Percentiles rank a stretch among this genome's conserved stretches.
Evolutionary conservation across 345 rosid genomes (phyloP).

Genomic region (Orychophragmus violaceus): DNA sequence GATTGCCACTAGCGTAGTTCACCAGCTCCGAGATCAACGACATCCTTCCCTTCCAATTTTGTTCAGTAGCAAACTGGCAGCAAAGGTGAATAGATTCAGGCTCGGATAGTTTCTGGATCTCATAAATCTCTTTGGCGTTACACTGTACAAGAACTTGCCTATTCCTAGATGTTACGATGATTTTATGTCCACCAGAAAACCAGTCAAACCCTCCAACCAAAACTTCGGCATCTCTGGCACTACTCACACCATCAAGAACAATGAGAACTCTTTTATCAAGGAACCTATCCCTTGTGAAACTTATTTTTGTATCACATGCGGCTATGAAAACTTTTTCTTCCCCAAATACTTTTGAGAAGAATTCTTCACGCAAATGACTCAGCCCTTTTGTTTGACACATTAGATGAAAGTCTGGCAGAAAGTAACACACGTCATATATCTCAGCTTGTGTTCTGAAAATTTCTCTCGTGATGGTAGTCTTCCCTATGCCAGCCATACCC

Average conservation of each 20-base stretch:
- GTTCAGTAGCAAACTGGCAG: not conserved
- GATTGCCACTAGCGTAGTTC: constrained; percentile 27
- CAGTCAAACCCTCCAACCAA: constrained; percentile 18
- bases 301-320: constrained; percentile 1
- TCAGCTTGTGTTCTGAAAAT: not conserved
- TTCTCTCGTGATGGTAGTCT: not conserved
- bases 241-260: constrained; percentile 28
- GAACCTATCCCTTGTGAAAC: not conserved
- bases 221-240: constrained; percentile 12
- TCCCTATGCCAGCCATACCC: constrained; percentile 31
- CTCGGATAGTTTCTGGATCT: not conserved
- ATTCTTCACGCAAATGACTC: constrained; percentile 5
- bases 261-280: constrained; percentile 12
- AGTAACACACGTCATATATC: constrained; percentile 5
- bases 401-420: constrained; percentile 24
- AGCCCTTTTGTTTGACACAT: constrained; percentile 6
- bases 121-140: not conserved
- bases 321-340: not conserved
- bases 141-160: constrained; percentile 22
- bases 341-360: constrained; percentile 18
- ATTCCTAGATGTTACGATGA: constrained; percentile 28
- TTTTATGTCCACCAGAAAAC: constrained; percentile 25
- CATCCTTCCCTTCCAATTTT: not conserved
- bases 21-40: not conserved
- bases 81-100: constrained; percentile 4